Conservation (phyloP, 2,329 filamentous ascomycete species). For the Cercospora nicotianae region DNA sequence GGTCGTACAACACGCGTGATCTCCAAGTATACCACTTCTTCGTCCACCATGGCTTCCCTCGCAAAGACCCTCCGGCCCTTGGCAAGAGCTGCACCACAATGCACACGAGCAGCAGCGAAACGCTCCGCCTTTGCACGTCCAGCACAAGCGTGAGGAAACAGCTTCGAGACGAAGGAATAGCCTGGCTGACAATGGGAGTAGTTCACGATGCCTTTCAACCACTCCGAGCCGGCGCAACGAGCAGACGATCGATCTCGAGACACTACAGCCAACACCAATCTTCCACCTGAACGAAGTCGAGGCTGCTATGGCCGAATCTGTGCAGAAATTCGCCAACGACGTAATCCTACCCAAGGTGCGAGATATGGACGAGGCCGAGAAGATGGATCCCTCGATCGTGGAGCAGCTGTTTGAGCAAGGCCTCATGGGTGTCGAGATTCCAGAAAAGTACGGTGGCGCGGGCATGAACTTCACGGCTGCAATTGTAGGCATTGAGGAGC, state of each 20-base stretch:
- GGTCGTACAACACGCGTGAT: background rate
- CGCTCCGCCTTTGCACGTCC: slow-evolving; percentile 24
- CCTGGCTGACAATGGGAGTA: slow-evolving; percentile 11
- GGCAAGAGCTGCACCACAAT: slow-evolving; percentile 32
- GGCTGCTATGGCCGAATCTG: slow-evolving; percentile 81
- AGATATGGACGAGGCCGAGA: slow-evolving; percentile 96
- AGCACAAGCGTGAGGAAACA: slow-evolving; percentile 20
- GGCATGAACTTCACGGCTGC: slow-evolving; percentile 99
- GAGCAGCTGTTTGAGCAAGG: slow-evolving; percentile 97
- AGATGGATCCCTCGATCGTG: slow-evolving; percentile 84
- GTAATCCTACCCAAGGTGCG: slow-evolving; percentile 86
- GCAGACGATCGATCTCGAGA: slow-evolving; percentile 60
- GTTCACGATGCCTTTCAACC: slow-evolving; percentile 46
- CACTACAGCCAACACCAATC: slow-evolving; percentile 87
- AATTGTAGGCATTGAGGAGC: slow-evolving; percentile 95
- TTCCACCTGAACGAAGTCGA: slow-evolving; percentile 90
- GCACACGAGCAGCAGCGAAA: slow-evolving; percentile 23
- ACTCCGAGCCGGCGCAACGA: slow-evolving; percentile 42
- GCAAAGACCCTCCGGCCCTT: slow-evolving; percentile 38
- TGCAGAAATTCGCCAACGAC: slow-evolving; percentile 87
- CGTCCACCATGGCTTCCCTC: slow-evolving; percentile 35
- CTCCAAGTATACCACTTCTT: background rate
- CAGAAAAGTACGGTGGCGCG: slow-evolving; percentile 92
- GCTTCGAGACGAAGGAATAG: background rate
- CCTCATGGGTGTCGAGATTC: slow-evolving; percentile 95